Conservation (phyloP, 2,329 filamentous ascomycete species). For the Venturia effusa region DNA sequence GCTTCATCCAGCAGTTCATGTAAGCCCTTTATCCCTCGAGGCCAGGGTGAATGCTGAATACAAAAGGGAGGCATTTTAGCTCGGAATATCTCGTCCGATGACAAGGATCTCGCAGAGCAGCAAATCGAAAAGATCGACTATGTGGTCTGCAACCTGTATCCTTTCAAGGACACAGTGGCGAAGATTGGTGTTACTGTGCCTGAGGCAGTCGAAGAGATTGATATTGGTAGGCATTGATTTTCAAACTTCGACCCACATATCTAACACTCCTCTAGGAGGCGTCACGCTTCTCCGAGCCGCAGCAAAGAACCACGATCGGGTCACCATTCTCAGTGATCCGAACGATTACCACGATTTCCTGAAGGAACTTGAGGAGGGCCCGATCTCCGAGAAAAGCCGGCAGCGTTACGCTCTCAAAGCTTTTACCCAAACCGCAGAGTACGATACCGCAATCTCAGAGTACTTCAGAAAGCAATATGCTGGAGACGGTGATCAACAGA, state of each 20-base stretch:
- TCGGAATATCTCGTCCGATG: slow-evolving; percentile 85
- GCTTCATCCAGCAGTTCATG: slow-evolving; percentile 85
- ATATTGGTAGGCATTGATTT: slow-evolving; percentile 51
- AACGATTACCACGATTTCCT: slow-evolving; percentile 90
- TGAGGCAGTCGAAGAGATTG: slow-evolving; percentile 96
- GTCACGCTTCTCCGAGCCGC: slow-evolving; percentile 93
- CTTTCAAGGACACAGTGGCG: slow-evolving; percentile 95
- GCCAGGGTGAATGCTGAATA: slow-evolving; percentile 24
- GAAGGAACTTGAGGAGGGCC: slow-evolving; percentile 78
- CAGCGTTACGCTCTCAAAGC: slow-evolving; percentile 92
- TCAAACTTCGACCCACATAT: neutral
- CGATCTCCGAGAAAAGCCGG: slow-evolving; percentile 74
- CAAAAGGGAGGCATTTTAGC: slow-evolving; percentile 68
- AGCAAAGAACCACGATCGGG: slow-evolving; percentile 93
- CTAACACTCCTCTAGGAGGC: slow-evolving; percentile 40
- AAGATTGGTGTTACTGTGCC: slow-evolving; percentile 95
- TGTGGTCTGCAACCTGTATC: slow-evolving; percentile 87
- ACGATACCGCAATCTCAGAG: slow-evolving; percentile 85
- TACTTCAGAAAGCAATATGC: slow-evolving; percentile 99
- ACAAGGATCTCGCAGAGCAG: slow-evolving; percentile 66
- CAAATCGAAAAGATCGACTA: slow-evolving; percentile 33
- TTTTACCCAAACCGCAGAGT: slow-evolving; percentile 96
- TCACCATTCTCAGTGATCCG: slow-evolving; percentile 92
- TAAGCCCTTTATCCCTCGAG: slow-evolving; percentile 19
- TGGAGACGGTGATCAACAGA: slow-evolving; percentile 65